These are phyloP conservation scores for Cladorrhinum samala DNA, from an alignment of 495 filamentous ascomycete genomes.

Conservation along the genomic window DNA sequence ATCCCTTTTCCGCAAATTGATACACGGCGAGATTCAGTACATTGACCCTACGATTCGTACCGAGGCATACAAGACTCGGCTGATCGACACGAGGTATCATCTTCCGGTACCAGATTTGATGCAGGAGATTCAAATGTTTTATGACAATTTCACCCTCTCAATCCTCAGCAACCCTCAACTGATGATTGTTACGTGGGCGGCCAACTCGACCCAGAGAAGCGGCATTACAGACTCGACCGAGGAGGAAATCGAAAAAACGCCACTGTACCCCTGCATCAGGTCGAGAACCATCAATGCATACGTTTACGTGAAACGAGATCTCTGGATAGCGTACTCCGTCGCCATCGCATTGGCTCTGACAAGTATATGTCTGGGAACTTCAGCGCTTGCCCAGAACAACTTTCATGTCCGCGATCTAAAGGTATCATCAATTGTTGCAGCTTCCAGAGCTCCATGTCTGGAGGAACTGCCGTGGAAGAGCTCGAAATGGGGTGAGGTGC, in stretches of 20 bases:
- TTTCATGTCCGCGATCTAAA: constrained; percentile 19
- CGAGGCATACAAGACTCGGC: constrained; percentile 14
- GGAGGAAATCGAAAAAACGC: not conserved
- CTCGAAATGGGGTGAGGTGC: constrained; percentile 24
- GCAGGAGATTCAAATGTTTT: constrained; percentile 13
- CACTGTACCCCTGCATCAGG: constrained; percentile 21
- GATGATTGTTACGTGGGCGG: constrained; percentile 23
- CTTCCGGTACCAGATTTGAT: constrained; percentile 14
- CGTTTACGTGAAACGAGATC: constrained; percentile 17
- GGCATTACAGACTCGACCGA: constrained; percentile 6
- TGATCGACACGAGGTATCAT: constrained; percentile 20
- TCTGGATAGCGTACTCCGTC: constrained; percentile 26
- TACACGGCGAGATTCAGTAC: constrained; percentile 18
- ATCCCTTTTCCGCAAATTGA: constrained; percentile 9
- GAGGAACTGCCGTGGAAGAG: constrained; percentile 24
- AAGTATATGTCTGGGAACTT: constrained; percentile 19
- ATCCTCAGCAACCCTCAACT: constrained; percentile 25
- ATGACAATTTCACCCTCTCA: constrained; percentile 26
- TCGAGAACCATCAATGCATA: constrained; percentile 21
- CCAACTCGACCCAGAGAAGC: constrained; percentile 2
- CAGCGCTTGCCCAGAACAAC: constrained; percentile 24
- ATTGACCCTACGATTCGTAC: constrained; percentile 9
- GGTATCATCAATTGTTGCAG: constrained; percentile 22
- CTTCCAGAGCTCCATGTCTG: constrained; percentile 24
- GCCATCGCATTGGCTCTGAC: constrained; percentile 13